Evolutionary conservation across 441 rosid genomes (phyloP).

Genomic region (Daphne laureola): DNA sequence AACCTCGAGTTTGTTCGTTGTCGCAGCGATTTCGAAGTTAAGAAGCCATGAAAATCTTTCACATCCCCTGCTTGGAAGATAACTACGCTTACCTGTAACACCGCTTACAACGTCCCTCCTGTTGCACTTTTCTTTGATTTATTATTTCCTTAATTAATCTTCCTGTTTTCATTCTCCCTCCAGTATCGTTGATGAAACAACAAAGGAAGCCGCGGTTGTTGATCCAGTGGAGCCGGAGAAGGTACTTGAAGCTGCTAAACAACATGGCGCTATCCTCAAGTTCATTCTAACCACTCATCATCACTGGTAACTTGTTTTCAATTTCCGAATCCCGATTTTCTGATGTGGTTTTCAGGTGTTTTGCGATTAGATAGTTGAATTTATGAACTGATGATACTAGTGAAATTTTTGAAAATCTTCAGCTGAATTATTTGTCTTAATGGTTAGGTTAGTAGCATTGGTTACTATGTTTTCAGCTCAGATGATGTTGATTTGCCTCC

Average conservation of each 20-base stretch:
- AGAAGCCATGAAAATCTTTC: constrained; percentile 50
- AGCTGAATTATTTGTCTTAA: too few species aligned
- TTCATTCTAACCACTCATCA: constrained; percentile 87
- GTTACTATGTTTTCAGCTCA: too few species aligned
- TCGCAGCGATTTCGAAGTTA: background rate
- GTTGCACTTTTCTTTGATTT: background rate
- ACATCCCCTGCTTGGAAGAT: constrained; percentile 75
- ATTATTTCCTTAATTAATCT: background rate
- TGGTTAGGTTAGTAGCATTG: too few species aligned
- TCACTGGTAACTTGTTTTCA: constrained; percentile 42
- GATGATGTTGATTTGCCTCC: too few species aligned
- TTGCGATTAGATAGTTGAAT: too few species aligned
- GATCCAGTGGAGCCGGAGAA: constrained; percentile 91
- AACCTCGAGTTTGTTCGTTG: too few species aligned
- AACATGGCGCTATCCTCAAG: constrained; percentile 49
- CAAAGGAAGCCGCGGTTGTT: constrained; percentile 80
- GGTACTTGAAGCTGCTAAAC: constrained; percentile 40
- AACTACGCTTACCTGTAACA: constrained; percentile 78
- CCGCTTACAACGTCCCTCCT: background rate
- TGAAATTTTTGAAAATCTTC: too few species aligned
- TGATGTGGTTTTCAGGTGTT: too few species aligned
- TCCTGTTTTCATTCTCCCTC: background rate
- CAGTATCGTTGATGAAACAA: constrained; percentile 72
- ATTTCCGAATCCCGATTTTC: too few species aligned
- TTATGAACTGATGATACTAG: too few species aligned